Evolutionary conservation across 2,329 filamentous ascomycete genomes (phyloP), one percentile per base, ranked within the genome.

Genomic region (Colletotrichum horii): DNA sequence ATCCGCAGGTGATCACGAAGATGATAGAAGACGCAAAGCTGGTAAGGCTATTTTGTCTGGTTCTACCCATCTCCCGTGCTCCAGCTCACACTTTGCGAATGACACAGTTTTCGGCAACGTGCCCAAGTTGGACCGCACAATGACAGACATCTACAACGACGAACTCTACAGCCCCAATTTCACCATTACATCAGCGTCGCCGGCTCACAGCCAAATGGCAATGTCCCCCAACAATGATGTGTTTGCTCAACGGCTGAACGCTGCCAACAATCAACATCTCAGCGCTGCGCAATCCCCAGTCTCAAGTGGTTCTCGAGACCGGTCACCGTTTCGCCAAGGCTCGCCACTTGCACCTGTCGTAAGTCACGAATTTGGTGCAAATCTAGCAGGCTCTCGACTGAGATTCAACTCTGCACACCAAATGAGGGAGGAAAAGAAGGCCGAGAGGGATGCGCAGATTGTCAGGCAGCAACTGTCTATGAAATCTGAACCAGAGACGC

Each of bases 91-190:
- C 2, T 8, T 14, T 26, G 26, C 7, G 19, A 32, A 61, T n/a
- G 22, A 48, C 8, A 4, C 15, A 77, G 76, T 52, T 0, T 75
- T 78, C 78, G 84, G 87, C 77, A 87, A 88, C 52, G 87, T 93
- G 30, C 94, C 96, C 30, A 97, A 96, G 84, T 90, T 98, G 78
- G 93, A 96, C 79, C 91, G 95, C 72, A 97, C 96, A 1, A 95
- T 97, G 86, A 96, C 95, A 22, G 95, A 97, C 81, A 90, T 95
- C 66, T 96, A 94, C 81, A 90, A 92, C 80, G 96, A 98, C 83
- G 95, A 97, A 83, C 89, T 98, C 1, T 98, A 95, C 87, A 96
- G 93, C 79, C 93, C 94, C 1, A 90, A 89, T 79, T 92, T 93
- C 76, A 88, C 87, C 38, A 88, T 93, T 80, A 90, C 90, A 1